Evolutionary conservation across 345 rosid genomes (phyloP), one percentile per base, ranked within the genome.

Genomic region (Passiflora organensis): DNA sequence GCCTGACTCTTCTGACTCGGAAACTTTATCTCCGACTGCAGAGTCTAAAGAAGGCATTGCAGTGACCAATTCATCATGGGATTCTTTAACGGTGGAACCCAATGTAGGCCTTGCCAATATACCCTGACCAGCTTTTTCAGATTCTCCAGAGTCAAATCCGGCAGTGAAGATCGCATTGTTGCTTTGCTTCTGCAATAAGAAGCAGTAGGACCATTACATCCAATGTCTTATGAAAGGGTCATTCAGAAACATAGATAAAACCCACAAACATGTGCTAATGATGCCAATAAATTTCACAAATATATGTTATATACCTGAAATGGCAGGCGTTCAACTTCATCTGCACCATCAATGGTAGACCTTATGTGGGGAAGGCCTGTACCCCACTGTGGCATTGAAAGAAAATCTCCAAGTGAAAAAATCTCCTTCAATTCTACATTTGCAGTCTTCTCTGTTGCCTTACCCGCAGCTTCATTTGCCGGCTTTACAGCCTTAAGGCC

Each of bases 341-440:
- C 45, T 16, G 17, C 44, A 44, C 22, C 24, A 37, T 55, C 24
- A 41, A 45, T 55, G 10, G 49, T 46, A 43, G 75, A 52, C 58
- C 36, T 37, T 58, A 55, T 16, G 24, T 32, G 28, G 15, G 71
- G 34, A 41, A 55, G 65, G 13, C 63, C 69, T 41, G 48, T 41
- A 43, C 57, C 60, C 60, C 48, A 55, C 38, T 69, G 53, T 32
- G 66, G 59, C 51, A 72, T 67, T 44, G 76, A 69, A 32, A 80
- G 70, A 58, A 80, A 53, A 51, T 76, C 80, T 66, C 74, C 76
- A 43, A 82, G 75, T 23, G 86, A 78, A 45, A 71, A 25, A 59
- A 32, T 38, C 22, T 59, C 74, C 36, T 62, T 57, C 9, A 59
- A 54, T 5, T 16, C 23, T 46, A 55, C 69, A 63, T 57, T 53